phyloP scores from a whole-genome alignment of 2,329 filamentous ascomycete species.

The Passalora sequoiae region DNA sequence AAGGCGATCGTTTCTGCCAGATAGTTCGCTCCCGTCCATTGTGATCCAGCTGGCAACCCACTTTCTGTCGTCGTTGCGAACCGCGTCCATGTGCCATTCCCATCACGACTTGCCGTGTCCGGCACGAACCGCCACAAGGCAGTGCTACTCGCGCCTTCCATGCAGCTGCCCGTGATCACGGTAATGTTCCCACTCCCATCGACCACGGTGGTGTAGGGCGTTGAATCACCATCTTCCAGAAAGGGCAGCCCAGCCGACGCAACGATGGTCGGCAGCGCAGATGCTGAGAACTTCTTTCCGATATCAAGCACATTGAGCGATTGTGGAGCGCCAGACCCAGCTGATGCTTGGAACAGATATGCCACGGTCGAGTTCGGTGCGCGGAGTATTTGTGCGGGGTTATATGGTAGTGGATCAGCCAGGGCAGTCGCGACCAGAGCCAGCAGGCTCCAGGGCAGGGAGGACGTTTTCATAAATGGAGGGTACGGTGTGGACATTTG shows the following conservation, averaged over 20 bases:
- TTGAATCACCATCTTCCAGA: slow-evolving; percentile 45
- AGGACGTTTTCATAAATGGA: slow-evolving; percentile 15
- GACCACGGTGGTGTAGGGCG: slow-evolving; percentile 63
- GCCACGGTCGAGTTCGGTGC: slow-evolving; percentile 50
- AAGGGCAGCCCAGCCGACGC: slow-evolving; percentile 61
- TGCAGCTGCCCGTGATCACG: slow-evolving; percentile 70
- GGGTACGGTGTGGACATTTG: slow-evolving; percentile 11
- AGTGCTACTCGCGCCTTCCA: slow-evolving; percentile 45
- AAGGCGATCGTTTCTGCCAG: slow-evolving; percentile 62
- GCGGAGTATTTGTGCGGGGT: slow-evolving; percentile 67
- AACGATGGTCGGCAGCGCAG: slow-evolving; percentile 40
- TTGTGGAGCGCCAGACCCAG: slow-evolving; percentile 42
- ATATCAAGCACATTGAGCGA: slow-evolving; percentile 63
- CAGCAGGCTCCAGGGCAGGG: slow-evolving; percentile 23
- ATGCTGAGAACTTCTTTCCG: slow-evolving; percentile 52
- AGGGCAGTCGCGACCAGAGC: slow-evolving; percentile 21
- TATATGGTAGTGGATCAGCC: slow-evolving; percentile 58
- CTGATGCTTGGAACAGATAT: slow-evolving; percentile 64
- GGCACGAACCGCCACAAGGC: slow-evolving; percentile 65
- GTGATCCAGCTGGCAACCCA: slow-evolving; percentile 34
- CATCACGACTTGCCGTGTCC: slow-evolving; percentile 37
- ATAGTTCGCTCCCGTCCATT: slow-evolving; percentile 49
- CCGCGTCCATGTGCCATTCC: slow-evolving; percentile 53
- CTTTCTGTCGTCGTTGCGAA: slow-evolving; percentile 29
- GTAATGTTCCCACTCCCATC: slow-evolving; percentile 62